Conservation (phyloP, 768 basidiomycete species). For the Tremella mesenterica region DNA sequence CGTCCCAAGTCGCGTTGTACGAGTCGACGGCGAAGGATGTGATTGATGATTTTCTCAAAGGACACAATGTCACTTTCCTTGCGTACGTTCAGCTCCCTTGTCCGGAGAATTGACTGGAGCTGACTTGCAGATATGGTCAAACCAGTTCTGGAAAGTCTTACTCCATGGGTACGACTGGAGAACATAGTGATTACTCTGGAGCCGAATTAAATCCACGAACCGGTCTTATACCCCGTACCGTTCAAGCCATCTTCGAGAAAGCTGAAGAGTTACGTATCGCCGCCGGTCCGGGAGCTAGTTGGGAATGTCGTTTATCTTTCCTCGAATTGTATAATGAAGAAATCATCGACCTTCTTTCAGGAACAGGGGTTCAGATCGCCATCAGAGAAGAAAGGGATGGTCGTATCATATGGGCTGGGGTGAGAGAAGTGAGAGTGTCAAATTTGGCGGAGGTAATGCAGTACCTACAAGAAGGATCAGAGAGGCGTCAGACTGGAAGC, state of each 20-base stretch:
- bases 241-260: conserved; percentile 73
- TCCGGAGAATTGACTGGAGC: background rate
- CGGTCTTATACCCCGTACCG: conserved; percentile 92
- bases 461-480: conserved; percentile 82
- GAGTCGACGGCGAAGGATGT: conserved; percentile 67
- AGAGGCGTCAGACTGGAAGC: conserved; percentile 86
- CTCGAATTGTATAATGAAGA: conserved; percentile 99
- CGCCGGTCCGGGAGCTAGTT: conserved; percentile 53
- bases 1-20: conserved; percentile 78
- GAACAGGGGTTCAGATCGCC: conserved; percentile 75
- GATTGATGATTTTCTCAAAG: conserved; percentile 51
- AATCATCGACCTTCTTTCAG: conserved; percentile 81
- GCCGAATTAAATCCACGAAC: conserved; percentile 48
- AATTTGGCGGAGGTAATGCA: conserved; percentile 83
- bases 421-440: conserved; percentile 82
- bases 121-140: conserved; percentile 58
- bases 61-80: conserved; percentile 94
- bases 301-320: conserved; percentile 66
- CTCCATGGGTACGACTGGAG: conserved; percentile 93
- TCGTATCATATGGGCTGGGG: conserved; percentile 91
- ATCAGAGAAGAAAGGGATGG: conserved; percentile 97
- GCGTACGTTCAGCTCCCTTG: conserved; percentile 55
- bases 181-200: conserved; percentile 59
- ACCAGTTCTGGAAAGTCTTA: conserved; percentile 95
- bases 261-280: conserved; percentile 69